Percentiles rank a stretch among this genome's conserved stretches.
These are phyloP conservation scores for Apophysomyces ossiformis DNA, from an alignment of 371 early-diverging fungal genomes.

Conservation along the genomic window DNA sequence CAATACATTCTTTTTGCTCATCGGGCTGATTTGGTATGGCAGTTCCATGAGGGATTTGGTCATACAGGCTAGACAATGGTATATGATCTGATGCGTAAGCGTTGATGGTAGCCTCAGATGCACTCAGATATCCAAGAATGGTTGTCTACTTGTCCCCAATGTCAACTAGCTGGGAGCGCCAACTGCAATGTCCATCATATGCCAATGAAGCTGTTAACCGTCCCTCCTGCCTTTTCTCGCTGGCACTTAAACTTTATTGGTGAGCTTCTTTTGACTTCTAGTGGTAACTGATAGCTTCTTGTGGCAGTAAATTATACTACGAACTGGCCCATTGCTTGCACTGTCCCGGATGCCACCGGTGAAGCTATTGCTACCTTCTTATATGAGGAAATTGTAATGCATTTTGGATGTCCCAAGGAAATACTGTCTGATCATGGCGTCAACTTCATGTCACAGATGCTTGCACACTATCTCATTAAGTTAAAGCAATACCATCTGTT, in stretches of 20 bases:
- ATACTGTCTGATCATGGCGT: neutral
- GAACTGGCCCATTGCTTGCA: constrained; percentile 39
- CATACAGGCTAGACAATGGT: constrained; percentile 18
- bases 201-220: too few species aligned
- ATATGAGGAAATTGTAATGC: constrained; percentile 32
- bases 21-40: constrained; percentile 19
- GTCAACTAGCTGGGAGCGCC: neutral
- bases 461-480: neutral
- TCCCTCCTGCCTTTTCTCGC: too few species aligned
- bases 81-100: constrained; percentile 16
- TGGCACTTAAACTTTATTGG: too few species aligned
- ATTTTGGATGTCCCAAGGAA: neutral
- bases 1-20: constrained; percentile 15
- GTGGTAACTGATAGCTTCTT: too few species aligned
- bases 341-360: constrained; percentile 35
- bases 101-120: constrained; percentile 34
- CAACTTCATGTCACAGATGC: constrained; percentile 13
- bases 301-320: constrained; percentile 10
- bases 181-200: too few species aligned
- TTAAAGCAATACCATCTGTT: constrained; percentile 14
- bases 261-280: too few species aligned
- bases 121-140: constrained; percentile 11
- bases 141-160: constrained; percentile 18
- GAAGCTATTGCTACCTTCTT: constrained; percentile 40
- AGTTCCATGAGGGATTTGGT: constrained; percentile 20